These are phyloP conservation scores for Trichoderma asperellum DNA, from an alignment of 2,329 filamentous ascomycete genomes.

Conservation along the genomic window DNA sequence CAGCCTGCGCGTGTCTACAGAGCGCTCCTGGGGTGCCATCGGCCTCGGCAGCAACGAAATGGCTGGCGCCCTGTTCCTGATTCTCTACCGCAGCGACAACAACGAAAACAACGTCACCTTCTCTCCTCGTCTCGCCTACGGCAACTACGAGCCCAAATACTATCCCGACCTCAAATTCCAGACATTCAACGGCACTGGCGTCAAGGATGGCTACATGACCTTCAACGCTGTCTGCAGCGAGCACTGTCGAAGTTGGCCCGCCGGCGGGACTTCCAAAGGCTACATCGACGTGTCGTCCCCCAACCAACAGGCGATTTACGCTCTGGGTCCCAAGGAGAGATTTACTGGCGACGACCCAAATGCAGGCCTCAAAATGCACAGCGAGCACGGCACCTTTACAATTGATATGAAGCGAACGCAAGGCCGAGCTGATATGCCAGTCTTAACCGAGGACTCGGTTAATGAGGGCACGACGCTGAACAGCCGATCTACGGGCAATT, in stretches of 20 bases:
- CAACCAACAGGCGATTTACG: slow-evolving; percentile 58
- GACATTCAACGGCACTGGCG: slow-evolving; percentile 52
- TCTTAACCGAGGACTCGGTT: slow-evolving; percentile 41
- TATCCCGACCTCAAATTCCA: slow-evolving; percentile 49
- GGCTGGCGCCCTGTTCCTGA: slow-evolving; percentile 56
- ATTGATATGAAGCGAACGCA: slow-evolving; percentile 59
- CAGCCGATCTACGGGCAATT: slow-evolving; percentile 38
- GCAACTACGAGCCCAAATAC: slow-evolving; percentile 57
- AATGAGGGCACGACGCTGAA: slow-evolving; percentile 44
- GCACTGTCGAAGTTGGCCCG: slow-evolving; percentile 57
- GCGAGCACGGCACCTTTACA: slow-evolving; percentile 57
- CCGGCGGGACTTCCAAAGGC: slow-evolving; percentile 41
- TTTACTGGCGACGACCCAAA: slow-evolving; percentile 48
- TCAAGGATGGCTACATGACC: slow-evolving; percentile 51
- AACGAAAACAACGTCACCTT: slow-evolving; percentile 57
- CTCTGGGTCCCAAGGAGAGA: slow-evolving; percentile 53
- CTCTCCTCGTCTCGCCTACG: slow-evolving; percentile 56
- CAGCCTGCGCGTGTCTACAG: slow-evolving; percentile 52
- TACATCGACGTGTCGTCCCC: slow-evolving; percentile 55
- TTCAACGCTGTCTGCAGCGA: slow-evolving; percentile 56
- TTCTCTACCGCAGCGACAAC: slow-evolving; percentile 55
- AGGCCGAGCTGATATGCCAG: slow-evolving; percentile 49
- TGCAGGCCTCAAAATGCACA: slow-evolving; percentile 56
- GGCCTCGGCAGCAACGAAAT: slow-evolving; percentile 59
- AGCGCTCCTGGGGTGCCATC: slow-evolving; percentile 57